Base-by-base conservation (phyloP, 129 eudicot genomes). In the Flaveria linearis region DNA sequence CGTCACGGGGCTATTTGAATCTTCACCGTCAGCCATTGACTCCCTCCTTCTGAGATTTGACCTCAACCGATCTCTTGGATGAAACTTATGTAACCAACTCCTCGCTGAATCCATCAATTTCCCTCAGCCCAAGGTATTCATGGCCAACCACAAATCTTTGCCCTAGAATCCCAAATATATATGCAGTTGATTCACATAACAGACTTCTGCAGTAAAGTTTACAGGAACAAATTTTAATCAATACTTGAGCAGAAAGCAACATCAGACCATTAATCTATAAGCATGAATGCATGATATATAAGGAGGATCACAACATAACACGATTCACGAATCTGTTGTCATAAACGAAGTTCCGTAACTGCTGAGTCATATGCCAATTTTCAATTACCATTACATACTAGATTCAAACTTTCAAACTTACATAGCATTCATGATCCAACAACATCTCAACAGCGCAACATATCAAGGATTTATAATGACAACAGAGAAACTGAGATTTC, bases 21-120 rank as follows among this genome's bases (percentile, higher is more conserved):
- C 85, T 56, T 78, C 82, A 50, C 63, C 64, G 41, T 78, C 81
- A 56, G 76, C 78, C 74, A 72, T 82, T 36, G 85, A 82, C 76
- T 82, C 85, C 67, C 74, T 77, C 61, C 64, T 82, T 68, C 78
- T 73, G 1, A 78, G 63, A 23, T 61, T 76, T 46, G 85, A 78
- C 65, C 82, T 77, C 69, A 66, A 67, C 61, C 85, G 71, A 42
- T 82, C 85, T 46, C 85, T 62, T 55, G 85, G 85, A 57, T 82
- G 85, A 77, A 82, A 77, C 58, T 82, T 82, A 73, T 82, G 85
- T 28, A 82, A 71, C 85, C 85, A 82, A 72, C 85, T 82, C 60
- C 85, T 73, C 20, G 85, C 85, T 30, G 85, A 82, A 82, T 82
- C 85, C 85, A 82, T 82, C 79, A 66, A 71, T 46, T 65, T 45